Percentiles rank a stretch among this genome's conserved stretches.
Conservation (phyloP, 208 protist genomes). For the Porcisia hertigi region DNA sequence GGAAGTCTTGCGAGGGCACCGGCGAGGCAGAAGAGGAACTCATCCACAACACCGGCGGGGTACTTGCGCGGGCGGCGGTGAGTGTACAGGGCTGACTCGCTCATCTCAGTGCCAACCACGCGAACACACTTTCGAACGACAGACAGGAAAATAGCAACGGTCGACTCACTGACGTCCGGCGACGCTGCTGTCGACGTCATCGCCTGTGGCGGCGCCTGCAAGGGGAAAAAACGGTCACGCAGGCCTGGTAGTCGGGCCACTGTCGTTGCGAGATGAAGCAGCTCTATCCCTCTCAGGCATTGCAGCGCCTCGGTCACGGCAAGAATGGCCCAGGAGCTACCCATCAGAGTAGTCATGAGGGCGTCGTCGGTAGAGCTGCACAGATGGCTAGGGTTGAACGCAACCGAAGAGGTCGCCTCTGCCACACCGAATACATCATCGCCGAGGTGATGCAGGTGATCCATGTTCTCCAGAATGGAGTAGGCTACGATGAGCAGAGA, state of each 20-base stretch:
- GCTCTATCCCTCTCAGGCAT: conserved; percentile 47
- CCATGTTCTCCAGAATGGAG: conserved; percentile 40
- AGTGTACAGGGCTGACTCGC: conserved; percentile 59
- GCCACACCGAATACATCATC: background rate
- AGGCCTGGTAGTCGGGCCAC: conserved; percentile 44
- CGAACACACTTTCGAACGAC: conserved; percentile 66
- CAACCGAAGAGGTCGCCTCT: background rate
- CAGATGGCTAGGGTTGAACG: background rate
- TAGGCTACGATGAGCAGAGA: conserved; percentile 39
- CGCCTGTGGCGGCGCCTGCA: background rate
- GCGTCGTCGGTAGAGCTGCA: conserved; percentile 11
- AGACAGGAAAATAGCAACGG: conserved; percentile 24
- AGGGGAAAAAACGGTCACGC: conserved; percentile 37
- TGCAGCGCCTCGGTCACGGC: conserved; percentile 41
- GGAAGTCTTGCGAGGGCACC: conserved; percentile 40
- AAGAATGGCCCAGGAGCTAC: conserved; percentile 18
- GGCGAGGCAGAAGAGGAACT: conserved; percentile 65
- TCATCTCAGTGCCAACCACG: conserved; percentile 59
- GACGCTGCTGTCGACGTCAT: background rate
- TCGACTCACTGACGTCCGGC: conserved; percentile 8
- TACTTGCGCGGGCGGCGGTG: conserved; percentile 36
- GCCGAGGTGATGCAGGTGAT: conserved; percentile 33
- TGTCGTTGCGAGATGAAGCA: conserved; percentile 70
- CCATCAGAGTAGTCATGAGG: conserved; percentile 6
- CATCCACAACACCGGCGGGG: conserved; percentile 64